Conservation (phyloP, 148 eudicot genomes). For the Oxyria digyna region DNA sequence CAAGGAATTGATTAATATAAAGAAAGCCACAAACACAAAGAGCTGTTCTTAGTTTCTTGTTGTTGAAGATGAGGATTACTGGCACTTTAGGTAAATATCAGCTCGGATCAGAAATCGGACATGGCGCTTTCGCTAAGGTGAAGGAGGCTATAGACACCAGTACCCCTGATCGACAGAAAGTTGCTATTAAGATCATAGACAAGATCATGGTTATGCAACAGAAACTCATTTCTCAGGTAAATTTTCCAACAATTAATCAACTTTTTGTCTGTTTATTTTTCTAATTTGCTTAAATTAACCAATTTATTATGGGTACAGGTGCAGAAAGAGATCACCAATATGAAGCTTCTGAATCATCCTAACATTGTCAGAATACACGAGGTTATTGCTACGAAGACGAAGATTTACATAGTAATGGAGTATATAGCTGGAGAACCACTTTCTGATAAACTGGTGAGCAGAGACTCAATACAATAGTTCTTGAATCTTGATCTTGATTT, state of each 20-base stretch:
- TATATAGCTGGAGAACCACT: constrained; percentile 44
- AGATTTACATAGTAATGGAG: constrained; percentile 53
- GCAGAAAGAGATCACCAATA: constrained; percentile 37
- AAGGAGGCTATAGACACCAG: constrained; percentile 24
- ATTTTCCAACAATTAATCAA: background rate
- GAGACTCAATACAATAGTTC: background rate
- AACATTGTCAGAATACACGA: constrained; percentile 42
- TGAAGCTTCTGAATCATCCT: constrained; percentile 49
- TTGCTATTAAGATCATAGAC: constrained; percentile 49
- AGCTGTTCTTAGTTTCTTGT: background rate
- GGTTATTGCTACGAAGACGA: constrained; percentile 44
- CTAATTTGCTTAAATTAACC: too few species aligned
- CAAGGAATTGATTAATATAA: background rate
- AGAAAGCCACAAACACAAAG: background rate
- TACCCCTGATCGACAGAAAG: constrained; percentile 23
- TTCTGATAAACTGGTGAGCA: constrained; percentile 41
- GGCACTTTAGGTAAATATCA: constrained; percentile 39
- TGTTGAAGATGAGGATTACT: constrained; percentile 18
- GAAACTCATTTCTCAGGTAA: constrained; percentile 40
- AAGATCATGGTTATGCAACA: constrained; percentile 32
- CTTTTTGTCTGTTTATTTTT: background rate
- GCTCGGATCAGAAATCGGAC: constrained; percentile 31
- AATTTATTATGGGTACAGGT: too few species aligned
- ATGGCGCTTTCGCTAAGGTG: constrained; percentile 51
- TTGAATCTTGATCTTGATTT: too few species aligned